Evolutionary conservation across 179 eudicot genomes (phyloP), one percentile per base, ranked within the genome.

Genomic region (Monotropa hypopitys): DNA sequence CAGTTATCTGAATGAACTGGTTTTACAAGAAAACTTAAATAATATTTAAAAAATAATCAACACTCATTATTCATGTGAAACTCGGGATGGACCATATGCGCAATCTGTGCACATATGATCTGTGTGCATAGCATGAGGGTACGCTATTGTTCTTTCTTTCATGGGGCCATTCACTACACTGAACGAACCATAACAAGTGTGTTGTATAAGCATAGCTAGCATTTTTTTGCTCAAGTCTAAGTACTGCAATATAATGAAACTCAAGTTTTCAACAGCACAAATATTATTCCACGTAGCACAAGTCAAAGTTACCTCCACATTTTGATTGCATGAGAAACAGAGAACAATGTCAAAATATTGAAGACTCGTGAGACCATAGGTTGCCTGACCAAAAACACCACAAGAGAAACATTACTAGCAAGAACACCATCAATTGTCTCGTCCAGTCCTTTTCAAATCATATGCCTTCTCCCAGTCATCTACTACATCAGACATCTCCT

Each of bases 381-480:
- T 51, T 26, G 73, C 54, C 23, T 16, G 23, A 53, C 66, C 81
- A 61, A 73, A 73, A 65, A 40, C 57, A 79, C 33, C 43, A 73
- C 66, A 59, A 49, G 43, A 35, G 20, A 61, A 32, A 47, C 47
- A 75, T 80, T 15, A 26, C 50, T 40, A 26, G 66, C 38, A 21
- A 70, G 46, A 77, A 20, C 2, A 42, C 46, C 38, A 30, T 28
- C 32, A 32, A 18, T 23, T 57, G 30, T 16, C 11, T 23, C 13
- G 45, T 49, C 53, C 50, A 33, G 66, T 59, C 28, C n/a, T 54
- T 50, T 35, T 89, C 86, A 88, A 77, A 76, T 88, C 91, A 47
- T 63, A 92, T 5, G 93, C 97, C 73, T 87, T 81, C 75, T 92
- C 98, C 98, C 98, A 94, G 74, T 94, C 97, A 79, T 94, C 98